Evolutionary conservation across 257 asterid species (phyloP), one percentile per base, ranked within the genome.

Genomic region (Lycium barbarum): DNA sequence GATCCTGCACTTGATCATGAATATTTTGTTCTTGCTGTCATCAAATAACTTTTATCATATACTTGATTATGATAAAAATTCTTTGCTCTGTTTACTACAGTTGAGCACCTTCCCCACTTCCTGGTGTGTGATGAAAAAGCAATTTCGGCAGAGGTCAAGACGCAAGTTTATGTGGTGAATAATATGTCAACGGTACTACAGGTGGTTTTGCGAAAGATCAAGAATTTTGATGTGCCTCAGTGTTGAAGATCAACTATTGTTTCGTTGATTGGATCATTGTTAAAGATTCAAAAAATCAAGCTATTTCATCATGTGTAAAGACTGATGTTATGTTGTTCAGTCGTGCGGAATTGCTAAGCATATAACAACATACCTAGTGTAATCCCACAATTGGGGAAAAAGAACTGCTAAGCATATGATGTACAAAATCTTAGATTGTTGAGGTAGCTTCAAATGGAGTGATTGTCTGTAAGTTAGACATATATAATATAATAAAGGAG

Each of bases 81-180:
- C 47, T 63, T 38, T 15, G 73, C 22, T 83, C 83, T 65, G 47
- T 88, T 73, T 36, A 61, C 85, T 83, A 83, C 93, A 96, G 97
- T 71, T 95, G 90, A 96, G 98, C 93, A 91, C 89, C 58, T 96
- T 96, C 67, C 95, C 91, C 33, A 74, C 81, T 87, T 90, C 96
- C 54, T 95, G 99, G 97, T 93, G 98, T 85, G 86, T 91, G 87
- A 92, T 95, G 17, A 92, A 84, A 90, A 93, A 88, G 92, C 95
- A 95, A 80, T 95, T 88, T 84, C 92, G 91, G 84, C 92, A 79
- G 5, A 87, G 84, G 90, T 90, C 93, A 81, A 93, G 90, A 85
- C 91, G 91, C 87, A 92, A 87, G 84, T 88, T 90, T 66, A 74
- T 89, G 81, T 96, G 98, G 98, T 92, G 88, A 93, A 12, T 72